phyloP scores from a whole-genome alignment of 169 alveolate genomes.

The Cytauxzoon felis region DNA sequence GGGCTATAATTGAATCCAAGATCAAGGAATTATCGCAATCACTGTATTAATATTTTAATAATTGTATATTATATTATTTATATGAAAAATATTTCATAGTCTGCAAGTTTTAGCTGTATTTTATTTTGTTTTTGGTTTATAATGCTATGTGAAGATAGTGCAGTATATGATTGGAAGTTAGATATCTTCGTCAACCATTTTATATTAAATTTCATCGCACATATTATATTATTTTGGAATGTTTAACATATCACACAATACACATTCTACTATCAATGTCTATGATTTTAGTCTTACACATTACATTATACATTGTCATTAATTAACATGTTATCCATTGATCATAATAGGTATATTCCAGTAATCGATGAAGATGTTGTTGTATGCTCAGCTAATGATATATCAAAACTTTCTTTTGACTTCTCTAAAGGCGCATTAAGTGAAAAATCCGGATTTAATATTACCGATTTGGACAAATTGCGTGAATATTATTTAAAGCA shows the following conservation, averaged over 20 bases:
- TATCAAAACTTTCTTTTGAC: slow-evolving; percentile 1
- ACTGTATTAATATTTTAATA: background rate
- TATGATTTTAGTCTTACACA: too few species aligned
- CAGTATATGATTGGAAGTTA: too few species aligned
- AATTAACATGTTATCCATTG: background rate
- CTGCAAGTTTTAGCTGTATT: too few species aligned
- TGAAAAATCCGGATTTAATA: background rate
- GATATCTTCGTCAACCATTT: too few species aligned
- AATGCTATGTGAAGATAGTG: too few species aligned
- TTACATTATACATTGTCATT: background rate
- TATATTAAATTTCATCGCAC: too few species aligned
- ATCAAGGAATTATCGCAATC: slow-evolving; percentile 67
- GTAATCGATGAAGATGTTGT: background rate
- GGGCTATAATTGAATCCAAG: slow-evolving; percentile 66
- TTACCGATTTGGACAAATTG: background rate
- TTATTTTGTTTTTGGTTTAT: too few species aligned
- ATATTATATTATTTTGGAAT: too few species aligned
- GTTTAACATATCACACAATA: background rate
- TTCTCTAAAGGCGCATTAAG: background rate
- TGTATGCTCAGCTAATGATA: background rate
- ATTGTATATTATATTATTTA: background rate
- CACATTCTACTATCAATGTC: background rate
- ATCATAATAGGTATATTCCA: background rate
- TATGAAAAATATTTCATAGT: too few species aligned
- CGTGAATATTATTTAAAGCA: background rate